Evolutionary conservation across 768 basidiomycete genomes (phyloP).

Genomic region (Tulasnella sp.): DNA sequence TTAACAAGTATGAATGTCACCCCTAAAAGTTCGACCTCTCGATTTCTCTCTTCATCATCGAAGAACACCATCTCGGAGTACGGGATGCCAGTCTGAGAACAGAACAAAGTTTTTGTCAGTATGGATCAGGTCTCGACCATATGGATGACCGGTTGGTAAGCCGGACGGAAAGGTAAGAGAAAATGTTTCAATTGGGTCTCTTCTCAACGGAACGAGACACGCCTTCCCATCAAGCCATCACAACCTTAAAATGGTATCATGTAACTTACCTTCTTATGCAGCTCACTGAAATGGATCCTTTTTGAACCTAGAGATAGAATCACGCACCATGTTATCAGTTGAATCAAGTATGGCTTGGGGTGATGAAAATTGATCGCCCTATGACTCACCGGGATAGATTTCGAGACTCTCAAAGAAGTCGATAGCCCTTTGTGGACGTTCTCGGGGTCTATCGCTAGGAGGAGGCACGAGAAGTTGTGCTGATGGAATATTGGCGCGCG

Average conservation of each 20-base stretch:
- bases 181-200: conserved; percentile 27
- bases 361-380: background rate
- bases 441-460: conserved; percentile 15
- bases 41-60: conserved; percentile 38
- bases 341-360: background rate
- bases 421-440: conserved; percentile 23
- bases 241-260: background rate
- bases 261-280: conserved; percentile 7
- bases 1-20: conserved; percentile 69
- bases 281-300: conserved; percentile 8
- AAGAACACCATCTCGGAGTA: conserved; percentile 71
- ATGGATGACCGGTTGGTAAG: background rate
- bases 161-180: background rate
- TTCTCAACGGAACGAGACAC: conserved; percentile 49
- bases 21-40: conserved; percentile 55
- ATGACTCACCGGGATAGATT: conserved; percentile 27
- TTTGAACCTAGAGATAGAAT: conserved; percentile 3
- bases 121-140: conserved; percentile 29
- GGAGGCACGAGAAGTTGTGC: conserved; percentile 26
- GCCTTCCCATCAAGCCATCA: conserved; percentile 22
- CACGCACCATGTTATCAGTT: background rate
- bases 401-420: conserved; percentile 30
- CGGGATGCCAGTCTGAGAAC: conserved; percentile 58
- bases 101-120: conserved; percentile 68
- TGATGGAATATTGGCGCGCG: background rate